These are phyloP conservation scores for Pythium vanterpoolii DNA, from an alignment of 352 stramenopile genomes.

Conservation along the genomic window DNA sequence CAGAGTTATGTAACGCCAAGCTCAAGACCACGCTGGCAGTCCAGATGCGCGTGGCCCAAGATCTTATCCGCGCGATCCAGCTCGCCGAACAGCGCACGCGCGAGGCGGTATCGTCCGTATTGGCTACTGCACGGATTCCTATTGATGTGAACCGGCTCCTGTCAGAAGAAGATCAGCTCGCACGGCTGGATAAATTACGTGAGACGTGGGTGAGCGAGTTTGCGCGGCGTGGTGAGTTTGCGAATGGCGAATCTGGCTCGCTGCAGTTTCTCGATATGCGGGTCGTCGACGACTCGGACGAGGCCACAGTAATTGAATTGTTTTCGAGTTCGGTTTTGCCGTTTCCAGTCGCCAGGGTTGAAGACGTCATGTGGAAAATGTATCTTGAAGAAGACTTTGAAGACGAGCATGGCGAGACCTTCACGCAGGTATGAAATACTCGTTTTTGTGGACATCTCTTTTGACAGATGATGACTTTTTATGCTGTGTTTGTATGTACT, in stretches of 20 bases:
- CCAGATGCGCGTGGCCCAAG: slow-evolving; percentile 5
- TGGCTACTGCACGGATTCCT: neutral
- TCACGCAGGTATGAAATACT: slow-evolving; percentile 1
- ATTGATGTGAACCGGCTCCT: slow-evolving; percentile 4
- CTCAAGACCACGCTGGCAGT: neutral
- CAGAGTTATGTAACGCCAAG: slow-evolving; percentile 6
- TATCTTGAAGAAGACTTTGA: neutral
- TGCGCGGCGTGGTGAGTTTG: slow-evolving; percentile 1
- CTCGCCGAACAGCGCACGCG: neutral
- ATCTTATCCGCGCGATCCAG: slow-evolving; percentile 12
- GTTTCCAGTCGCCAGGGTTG: neutral
- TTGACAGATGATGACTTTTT: neutral
- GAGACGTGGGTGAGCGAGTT: neutral
- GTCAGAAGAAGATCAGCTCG: slow-evolving; percentile 9
- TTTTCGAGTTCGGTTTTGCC: slow-evolving; percentile 2
- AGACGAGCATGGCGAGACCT: slow-evolving; percentile 1
- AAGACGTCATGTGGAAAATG: slow-evolving; percentile 1
- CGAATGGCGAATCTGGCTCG: neutral
- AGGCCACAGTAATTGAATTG: slow-evolving; percentile 2
- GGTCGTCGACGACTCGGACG: neutral
- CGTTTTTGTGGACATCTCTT: neutral
- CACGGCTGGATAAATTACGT: neutral
- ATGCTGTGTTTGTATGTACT: neutral
- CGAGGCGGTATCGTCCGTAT: neutral
- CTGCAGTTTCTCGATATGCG: slow-evolving; percentile 11